phyloP scores from a whole-genome alignment of 768 basidiomycete species.

The Calvatia gigantea region DNA sequence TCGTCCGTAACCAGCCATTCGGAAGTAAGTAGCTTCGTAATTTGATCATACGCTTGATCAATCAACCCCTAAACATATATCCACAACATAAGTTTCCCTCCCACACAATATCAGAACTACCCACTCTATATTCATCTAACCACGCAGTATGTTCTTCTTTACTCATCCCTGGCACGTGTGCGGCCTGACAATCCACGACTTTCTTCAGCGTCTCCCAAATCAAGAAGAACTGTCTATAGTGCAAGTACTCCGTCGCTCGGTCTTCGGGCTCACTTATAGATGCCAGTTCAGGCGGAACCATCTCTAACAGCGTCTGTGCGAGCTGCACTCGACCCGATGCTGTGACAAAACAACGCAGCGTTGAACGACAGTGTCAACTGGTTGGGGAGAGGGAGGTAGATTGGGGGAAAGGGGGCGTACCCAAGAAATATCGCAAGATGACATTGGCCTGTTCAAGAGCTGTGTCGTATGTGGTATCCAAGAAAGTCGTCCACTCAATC shows the following conservation, averaged over 20 bases:
- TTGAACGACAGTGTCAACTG: not conserved
- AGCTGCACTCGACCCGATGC: conserved; percentile 73
- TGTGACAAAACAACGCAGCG: conserved; percentile 22
- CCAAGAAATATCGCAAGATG: conserved; percentile 85
- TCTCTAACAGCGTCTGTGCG: conserved; percentile 54
- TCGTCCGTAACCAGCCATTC: conserved; percentile 72
- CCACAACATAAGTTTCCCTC: not conserved
- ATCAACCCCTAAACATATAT: conserved; percentile 43
- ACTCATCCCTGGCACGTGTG: conserved; percentile 54
- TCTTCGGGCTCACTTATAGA: conserved; percentile 67
- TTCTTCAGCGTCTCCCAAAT: conserved; percentile 67
- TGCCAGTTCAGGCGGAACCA: conserved; percentile 63
- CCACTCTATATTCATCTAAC: conserved; percentile 63
- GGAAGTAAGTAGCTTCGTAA: conserved; percentile 67
- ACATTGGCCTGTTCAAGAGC: conserved; percentile 87
- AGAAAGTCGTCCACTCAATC: conserved; percentile 91
- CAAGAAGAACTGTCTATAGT: conserved; percentile 76
- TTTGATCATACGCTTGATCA: conserved; percentile 60
- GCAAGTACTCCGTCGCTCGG: conserved; percentile 68
- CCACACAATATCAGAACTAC: conserved; percentile 12
- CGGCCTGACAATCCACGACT: conserved; percentile 56
- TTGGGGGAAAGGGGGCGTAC: conserved; percentile 41
- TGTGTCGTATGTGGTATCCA: conserved; percentile 65
- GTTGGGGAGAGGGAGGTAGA: not conserved
- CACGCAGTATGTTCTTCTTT: conserved; percentile 57